Conservation (phyloP, 331 rosid genomes). For the Spiraea crenata region DNA sequence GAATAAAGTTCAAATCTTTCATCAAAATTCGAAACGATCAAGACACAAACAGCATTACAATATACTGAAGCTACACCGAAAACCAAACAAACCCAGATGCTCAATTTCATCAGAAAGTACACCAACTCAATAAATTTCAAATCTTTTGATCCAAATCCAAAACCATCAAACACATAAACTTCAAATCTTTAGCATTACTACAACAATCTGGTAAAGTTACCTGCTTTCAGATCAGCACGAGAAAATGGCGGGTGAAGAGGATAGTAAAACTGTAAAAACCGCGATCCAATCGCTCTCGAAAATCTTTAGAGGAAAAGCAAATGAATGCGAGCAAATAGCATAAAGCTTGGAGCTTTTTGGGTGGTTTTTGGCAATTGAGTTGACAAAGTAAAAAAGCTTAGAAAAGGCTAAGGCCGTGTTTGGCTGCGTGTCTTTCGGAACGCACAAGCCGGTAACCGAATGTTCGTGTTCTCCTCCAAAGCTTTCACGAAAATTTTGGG, state of each 20-base stretch:
- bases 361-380: not conserved
- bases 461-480: not conserved
- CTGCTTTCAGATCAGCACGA: constrained; percentile 5
- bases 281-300: constrained; percentile 5
- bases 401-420: constrained; percentile 1
- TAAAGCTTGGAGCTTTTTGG: constrained; percentile 7
- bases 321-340: not conserved
- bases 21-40: not conserved
- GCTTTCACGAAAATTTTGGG: not conserved
- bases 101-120: not conserved
- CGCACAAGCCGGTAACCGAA: constrained; percentile 10
- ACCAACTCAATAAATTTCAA: not conserved
- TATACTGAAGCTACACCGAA: no score
- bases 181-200: not conserved
- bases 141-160: not conserved
- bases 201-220: not conserved
- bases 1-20: not conserved
- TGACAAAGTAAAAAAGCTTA: constrained; percentile 11
- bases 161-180: not conserved
- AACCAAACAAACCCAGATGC: not conserved
- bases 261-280: no score
- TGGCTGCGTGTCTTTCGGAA: constrained; percentile 8
- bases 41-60: not conserved
- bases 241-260: not conserved
- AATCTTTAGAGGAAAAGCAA: not conserved